These are phyloP conservation scores for Phylloporus arenicola DNA, from an alignment of 768 basidiomycete genomes.

Conservation along the genomic window DNA sequence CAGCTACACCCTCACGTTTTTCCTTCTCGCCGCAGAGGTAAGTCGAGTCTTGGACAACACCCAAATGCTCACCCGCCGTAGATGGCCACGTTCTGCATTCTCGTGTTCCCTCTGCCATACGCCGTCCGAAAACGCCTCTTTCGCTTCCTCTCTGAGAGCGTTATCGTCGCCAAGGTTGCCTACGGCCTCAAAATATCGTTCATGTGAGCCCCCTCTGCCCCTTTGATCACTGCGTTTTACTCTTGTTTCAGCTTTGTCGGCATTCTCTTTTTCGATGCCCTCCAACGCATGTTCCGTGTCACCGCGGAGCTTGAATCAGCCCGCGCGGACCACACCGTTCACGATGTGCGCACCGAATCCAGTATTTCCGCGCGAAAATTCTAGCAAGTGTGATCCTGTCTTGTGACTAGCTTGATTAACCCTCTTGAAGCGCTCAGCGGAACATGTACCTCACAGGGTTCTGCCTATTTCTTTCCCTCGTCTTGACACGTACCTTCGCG, in stretches of 20 bases:
- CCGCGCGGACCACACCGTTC: slow-evolving; percentile 47
- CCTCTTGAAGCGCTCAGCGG: slow-evolving; percentile 60
- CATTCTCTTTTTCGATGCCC: slow-evolving; percentile 84
- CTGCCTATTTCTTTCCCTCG: slow-evolving; percentile 91
- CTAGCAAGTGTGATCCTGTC: slow-evolving; percentile 50
- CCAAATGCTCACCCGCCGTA: slow-evolving; percentile 19
- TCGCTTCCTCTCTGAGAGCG: slow-evolving; percentile 62
- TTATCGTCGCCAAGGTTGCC: slow-evolving; percentile 74
- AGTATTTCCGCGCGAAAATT: slow-evolving; percentile 90
- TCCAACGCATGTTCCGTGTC: slow-evolving; percentile 88
- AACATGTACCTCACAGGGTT: slow-evolving; percentile 93
- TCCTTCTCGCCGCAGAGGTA: slow-evolving; percentile 75
- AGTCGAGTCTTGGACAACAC: not conserved
- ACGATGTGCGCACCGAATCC: slow-evolving; percentile 75
- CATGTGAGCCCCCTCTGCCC: slow-evolving; percentile 52
- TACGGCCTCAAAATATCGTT: slow-evolving; percentile 93
- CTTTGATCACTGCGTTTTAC: not conserved
- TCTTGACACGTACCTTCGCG: slow-evolving; percentile 88
- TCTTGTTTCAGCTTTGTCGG: slow-evolving; percentile 59
- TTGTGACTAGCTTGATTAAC: not conserved
- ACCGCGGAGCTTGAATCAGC: slow-evolving; percentile 66
- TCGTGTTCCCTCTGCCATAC: slow-evolving; percentile 85
- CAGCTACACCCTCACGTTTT: slow-evolving; percentile 76
- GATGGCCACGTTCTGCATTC: slow-evolving; percentile 81
- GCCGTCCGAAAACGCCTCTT: slow-evolving; percentile 65